These are phyloP conservation scores for Geoglossum glabrum DNA, from an alignment of 495 filamentous ascomycete genomes.

Conservation along the genomic window DNA sequence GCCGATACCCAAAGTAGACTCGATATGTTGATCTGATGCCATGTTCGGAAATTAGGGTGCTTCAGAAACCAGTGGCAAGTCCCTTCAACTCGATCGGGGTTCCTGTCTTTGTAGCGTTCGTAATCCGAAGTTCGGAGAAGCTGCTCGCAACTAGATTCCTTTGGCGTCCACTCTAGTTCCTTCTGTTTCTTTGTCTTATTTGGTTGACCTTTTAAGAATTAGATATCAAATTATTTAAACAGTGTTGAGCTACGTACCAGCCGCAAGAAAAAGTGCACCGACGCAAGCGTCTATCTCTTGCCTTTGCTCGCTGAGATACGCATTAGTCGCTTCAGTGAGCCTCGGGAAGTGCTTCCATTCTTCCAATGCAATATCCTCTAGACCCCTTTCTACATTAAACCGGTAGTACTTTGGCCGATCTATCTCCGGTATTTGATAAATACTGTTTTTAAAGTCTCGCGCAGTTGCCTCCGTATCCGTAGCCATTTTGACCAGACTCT, in stretches of 20 bases:
- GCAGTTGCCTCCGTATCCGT: not conserved
- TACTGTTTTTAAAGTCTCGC: not conserved
- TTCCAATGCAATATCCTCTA: not conserved
- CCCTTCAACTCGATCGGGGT: constrained; percentile 15
- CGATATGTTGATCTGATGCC: constrained; percentile 12
- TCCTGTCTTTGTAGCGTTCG: constrained; percentile 22
- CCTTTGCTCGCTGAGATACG: not conserved
- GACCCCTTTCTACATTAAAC: constrained; percentile 3
- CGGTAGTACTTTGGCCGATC: constrained; percentile 1
- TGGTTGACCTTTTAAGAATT: not conserved
- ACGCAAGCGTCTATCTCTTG: not conserved
- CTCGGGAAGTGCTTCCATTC: not conserved
- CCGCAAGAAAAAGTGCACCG: too few species aligned
- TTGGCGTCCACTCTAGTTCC: not conserved
- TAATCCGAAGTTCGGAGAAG: constrained; percentile 11
- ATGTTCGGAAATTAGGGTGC: constrained; percentile 17
- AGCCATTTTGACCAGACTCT: not conserved
- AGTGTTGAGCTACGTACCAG: not conserved
- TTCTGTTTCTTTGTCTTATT: not conserved
- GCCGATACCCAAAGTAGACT: constrained; percentile 29
- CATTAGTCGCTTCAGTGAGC: not conserved
- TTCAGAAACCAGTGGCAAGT: constrained; percentile 25
- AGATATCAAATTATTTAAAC: not conserved
- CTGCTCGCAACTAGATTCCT: not conserved
- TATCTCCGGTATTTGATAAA: not conserved